phyloP scores from a whole-genome alignment of 805 yeast species.

The Metschnikowia picachoensis region DNA sequence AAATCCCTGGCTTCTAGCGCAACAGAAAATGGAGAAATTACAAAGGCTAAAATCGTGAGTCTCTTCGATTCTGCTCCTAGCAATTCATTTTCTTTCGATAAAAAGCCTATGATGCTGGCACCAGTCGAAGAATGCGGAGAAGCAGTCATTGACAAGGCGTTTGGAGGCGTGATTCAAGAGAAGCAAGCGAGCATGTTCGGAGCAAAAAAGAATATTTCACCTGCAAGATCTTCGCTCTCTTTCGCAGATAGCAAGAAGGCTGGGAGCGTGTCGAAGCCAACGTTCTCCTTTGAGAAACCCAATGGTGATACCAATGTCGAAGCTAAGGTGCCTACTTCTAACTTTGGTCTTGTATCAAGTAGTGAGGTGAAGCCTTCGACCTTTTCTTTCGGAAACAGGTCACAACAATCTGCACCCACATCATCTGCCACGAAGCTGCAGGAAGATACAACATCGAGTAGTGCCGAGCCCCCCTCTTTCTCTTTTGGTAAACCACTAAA shows the following conservation, averaged over 20 bases:
- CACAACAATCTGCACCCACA: background rate
- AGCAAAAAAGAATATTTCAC: background rate
- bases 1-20: background rate
- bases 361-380: background rate
- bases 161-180: too few species aligned
- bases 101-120: background rate
- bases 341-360: background rate
- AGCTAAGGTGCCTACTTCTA: background rate
- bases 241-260: constrained; percentile 2
- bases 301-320: background rate
- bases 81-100: constrained; percentile 15
- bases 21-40: background rate
- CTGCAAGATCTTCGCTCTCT: background rate
- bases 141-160: too few species aligned
- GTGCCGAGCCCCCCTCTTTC: background rate
- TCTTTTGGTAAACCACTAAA: background rate
- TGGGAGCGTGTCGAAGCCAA: background rate
- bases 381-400: background rate
- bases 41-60: too few species aligned
- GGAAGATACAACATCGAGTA: background rate
- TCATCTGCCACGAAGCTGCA: background rate
- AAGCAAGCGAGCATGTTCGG: too few species aligned
- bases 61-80: too few species aligned
- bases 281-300: constrained; percentile 5
- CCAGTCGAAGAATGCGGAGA: too few species aligned